phyloP scores from a whole-genome alignment of 306 rosid genomes.

The Purshia tridentata region DNA sequence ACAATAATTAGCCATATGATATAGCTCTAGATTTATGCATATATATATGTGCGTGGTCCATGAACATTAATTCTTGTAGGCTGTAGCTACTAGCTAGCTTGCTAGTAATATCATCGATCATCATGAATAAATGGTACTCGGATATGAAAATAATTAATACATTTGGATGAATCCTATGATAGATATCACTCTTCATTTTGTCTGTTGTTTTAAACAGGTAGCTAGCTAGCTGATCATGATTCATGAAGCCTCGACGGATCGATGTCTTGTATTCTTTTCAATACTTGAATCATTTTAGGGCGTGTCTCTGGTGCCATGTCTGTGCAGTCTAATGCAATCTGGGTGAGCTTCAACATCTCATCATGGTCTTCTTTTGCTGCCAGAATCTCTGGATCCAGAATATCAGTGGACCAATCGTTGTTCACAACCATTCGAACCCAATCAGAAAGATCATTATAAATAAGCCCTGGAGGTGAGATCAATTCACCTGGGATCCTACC shows the following conservation, averaged over 20 bases:
- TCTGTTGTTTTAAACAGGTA: too few species aligned
- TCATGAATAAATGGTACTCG: too few species aligned
- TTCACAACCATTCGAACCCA: conserved; percentile 70
- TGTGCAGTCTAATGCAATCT: conserved; percentile 64
- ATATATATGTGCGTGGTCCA: too few species aligned
- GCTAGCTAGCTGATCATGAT: too few species aligned
- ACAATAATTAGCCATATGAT: too few species aligned
- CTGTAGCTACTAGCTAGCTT: too few species aligned
- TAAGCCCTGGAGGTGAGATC: background rate
- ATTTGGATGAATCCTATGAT: too few species aligned
- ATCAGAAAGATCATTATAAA: conserved; percentile 50
- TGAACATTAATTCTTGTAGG: too few species aligned
- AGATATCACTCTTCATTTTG: too few species aligned
- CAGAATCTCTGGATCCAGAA: conserved; percentile 56
- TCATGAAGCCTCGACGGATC: background rate
- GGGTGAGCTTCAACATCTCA: conserved; percentile 63
- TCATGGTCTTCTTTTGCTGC: conserved; percentile 60
- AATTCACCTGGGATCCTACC: conserved; percentile 62
- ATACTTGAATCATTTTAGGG: conserved; percentile 56
- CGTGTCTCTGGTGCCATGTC: conserved; percentile 48
- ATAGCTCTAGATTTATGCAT: too few species aligned
- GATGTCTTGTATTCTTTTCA: conserved; percentile 42
- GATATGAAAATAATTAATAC: too few species aligned
- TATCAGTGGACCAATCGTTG: conserved; percentile 75
- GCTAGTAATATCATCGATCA: too few species aligned